Evolutionary conservation across 2,329 filamentous ascomycete species (phyloP).

Genomic region (Neoarthrinium moseri): DNA sequence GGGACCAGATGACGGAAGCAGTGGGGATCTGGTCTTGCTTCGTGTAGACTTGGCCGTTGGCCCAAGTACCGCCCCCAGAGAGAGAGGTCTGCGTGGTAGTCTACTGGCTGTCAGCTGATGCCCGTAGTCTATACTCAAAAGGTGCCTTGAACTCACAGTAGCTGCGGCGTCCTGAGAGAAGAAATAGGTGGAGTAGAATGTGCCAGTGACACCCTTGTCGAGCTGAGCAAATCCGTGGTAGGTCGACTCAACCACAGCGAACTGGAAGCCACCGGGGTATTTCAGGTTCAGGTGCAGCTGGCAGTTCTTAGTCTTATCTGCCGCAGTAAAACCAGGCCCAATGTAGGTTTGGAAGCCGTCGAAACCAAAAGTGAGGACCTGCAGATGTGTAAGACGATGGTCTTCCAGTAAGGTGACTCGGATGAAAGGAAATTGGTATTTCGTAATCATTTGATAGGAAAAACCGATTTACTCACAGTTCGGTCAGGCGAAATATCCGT

Average conservation of each 20-base stretch:
- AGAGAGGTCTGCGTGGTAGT: slow-evolving; percentile 44
- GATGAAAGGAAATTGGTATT: neutral
- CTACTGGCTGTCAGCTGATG: slow-evolving; percentile 9
- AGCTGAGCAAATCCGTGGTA: slow-evolving; percentile 48
- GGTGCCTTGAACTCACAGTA: slow-evolving; percentile 26
- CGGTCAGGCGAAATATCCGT: slow-evolving; percentile 40
- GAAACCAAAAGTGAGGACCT: slow-evolving; percentile 47
- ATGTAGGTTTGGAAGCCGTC: slow-evolving; percentile 47
- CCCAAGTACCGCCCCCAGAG: slow-evolving; percentile 39
- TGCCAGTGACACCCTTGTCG: slow-evolving; percentile 41
- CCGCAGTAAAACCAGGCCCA: slow-evolving; percentile 34
- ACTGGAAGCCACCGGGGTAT: slow-evolving; percentile 47
- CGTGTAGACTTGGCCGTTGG: slow-evolving; percentile 43
- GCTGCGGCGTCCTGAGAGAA: slow-evolving; percentile 43
- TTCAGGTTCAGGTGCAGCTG: slow-evolving; percentile 45
- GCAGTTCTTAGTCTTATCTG: slow-evolving; percentile 45
- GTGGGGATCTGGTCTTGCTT: slow-evolving; percentile 44
- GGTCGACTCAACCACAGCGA: slow-evolving; percentile 43
- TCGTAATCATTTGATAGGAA: neutral
- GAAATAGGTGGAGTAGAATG: slow-evolving; percentile 46
- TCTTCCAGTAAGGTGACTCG: neutral
- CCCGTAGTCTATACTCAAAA: too few relatives aligned
- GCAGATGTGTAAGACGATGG: neutral
- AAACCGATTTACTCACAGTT: slow-evolving; percentile 36
- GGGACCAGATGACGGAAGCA: slow-evolving; percentile 42